phyloP scores from a whole-genome alignment of 2,329 filamentous ascomycete genomes.

The Tolypocladium tropicale region DNA sequence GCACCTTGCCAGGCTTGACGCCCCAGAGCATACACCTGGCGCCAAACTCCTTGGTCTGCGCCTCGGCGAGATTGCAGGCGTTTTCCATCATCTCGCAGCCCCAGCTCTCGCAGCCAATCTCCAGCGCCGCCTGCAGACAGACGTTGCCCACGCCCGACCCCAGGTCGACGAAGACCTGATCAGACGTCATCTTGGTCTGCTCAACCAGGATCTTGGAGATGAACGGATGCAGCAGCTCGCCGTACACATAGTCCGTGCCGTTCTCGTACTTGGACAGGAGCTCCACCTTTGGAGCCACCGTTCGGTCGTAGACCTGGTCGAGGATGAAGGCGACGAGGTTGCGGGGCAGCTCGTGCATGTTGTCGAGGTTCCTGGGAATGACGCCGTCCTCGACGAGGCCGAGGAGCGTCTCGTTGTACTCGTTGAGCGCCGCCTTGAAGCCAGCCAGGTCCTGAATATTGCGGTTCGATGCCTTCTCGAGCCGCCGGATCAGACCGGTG shows the following conservation, averaged over 20 bases:
- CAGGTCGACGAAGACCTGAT: conserved; percentile 85
- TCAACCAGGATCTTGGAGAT: conserved; percentile 70
- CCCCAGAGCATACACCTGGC: conserved; percentile 88
- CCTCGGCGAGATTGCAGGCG: conserved; percentile 69
- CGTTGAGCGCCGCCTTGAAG: conserved; percentile 61
- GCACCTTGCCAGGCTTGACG: conserved; percentile 66
- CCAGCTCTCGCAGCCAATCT: conserved; percentile 90
- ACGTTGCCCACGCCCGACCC: conserved; percentile 96
- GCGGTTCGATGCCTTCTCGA: conserved; percentile 64
- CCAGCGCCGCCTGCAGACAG: conserved; percentile 83
- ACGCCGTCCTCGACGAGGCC: conserved; percentile 58
- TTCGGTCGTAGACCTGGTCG: conserved; percentile 81
- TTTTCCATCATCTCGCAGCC: conserved; percentile 95
- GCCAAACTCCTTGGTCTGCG: conserved; percentile 73
- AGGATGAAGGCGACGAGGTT: conserved; percentile 72
- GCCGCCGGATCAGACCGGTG: conserved; percentile 62
- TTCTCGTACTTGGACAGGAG: conserved; percentile 77
- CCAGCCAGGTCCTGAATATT: conserved; percentile 53
- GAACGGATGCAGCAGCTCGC: conserved; percentile 80
- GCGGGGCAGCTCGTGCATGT: conserved; percentile 57
- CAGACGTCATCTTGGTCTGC: conserved; percentile 66
- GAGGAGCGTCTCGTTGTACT: conserved; percentile 67
- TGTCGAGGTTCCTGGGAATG: conserved; percentile 61
- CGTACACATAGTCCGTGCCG: conserved; percentile 89
- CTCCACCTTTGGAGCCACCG: conserved; percentile 81